A percentile compares a stretch with the other conserved stretches of the same genome.
Conservation (phyloP, 148 eudicot genomes). For the Camellia sinensis region DNA sequence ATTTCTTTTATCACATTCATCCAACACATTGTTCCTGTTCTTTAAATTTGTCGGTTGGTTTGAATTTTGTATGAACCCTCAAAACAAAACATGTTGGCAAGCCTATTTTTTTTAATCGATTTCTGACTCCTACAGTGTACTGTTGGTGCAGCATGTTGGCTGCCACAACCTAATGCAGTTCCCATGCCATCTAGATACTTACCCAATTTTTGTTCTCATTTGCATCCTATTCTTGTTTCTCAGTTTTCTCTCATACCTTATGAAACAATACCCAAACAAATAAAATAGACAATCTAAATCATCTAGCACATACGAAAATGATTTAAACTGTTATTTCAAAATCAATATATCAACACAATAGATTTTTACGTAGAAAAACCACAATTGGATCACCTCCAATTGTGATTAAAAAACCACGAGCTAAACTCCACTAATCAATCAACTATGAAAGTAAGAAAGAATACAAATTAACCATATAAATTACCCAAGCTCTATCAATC, state of each 20-base stretch:
- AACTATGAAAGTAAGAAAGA: no score
- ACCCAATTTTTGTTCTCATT: neutral
- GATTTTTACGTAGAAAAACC: no score
- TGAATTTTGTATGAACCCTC: neutral
- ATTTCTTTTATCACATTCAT: neutral
- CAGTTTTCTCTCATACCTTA: neutral
- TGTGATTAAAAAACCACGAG: no score
- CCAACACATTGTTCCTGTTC: neutral
- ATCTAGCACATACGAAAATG: no score
- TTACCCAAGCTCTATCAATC: no score
- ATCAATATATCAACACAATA: no score
- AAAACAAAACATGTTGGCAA: neutral
- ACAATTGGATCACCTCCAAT: no score
- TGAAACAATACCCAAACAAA: neutral
- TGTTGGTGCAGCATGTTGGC: neutral
- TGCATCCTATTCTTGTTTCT: no score
- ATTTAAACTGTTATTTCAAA: no score
- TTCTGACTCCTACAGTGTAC: neutral
- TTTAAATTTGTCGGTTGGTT: neutral
- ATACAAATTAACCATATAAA: no score
- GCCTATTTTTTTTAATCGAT: neutral
- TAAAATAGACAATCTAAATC: no score
- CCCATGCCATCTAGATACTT: neutral
- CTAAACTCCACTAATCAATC: no score
- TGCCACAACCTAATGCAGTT: neutral